Evolutionary conservation across 257 asterid genomes (phyloP).

Genomic region (Solanum tacnaense): DNA sequence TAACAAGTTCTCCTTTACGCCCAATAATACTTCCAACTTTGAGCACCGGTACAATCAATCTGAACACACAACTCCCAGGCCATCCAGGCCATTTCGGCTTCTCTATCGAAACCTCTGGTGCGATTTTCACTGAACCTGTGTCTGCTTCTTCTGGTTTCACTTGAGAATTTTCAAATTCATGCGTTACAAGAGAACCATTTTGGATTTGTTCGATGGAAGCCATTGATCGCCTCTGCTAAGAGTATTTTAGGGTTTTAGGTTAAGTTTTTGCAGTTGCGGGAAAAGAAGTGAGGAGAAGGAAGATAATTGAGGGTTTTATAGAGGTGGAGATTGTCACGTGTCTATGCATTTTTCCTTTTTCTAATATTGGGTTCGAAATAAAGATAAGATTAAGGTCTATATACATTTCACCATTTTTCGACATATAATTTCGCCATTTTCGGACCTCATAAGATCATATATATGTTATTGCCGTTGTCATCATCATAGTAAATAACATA

Average conservation of each 20-base stretch:
- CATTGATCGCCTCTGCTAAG: background rate
- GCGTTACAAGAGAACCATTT: conserved; percentile 7
- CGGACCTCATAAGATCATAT: background rate
- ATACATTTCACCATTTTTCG: background rate
- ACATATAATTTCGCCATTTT: background rate
- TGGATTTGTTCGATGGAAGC: conserved; percentile 7
- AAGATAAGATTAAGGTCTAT: background rate
- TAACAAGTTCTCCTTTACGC: conserved; percentile 76
- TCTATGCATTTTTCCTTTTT: background rate
- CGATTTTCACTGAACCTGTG: background rate
- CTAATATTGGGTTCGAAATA: background rate
- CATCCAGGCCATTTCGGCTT: conserved; percentile 75
- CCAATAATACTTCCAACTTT: conserved; percentile 90
- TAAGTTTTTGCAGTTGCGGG: background rate
- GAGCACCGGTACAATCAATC: conserved; percentile 63
- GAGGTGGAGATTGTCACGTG: background rate
- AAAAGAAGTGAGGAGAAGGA: background rate
- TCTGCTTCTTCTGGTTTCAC: background rate
- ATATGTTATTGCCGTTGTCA: background rate
- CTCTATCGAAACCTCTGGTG: background rate
- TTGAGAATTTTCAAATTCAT: background rate
- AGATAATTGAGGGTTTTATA: background rate
- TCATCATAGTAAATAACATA: background rate
- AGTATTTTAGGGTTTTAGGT: background rate
- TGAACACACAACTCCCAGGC: conserved; percentile 72